Base-by-base conservation (phyloP, 441 rosid species). In the Euphorbia neoarborescens region DNA sequence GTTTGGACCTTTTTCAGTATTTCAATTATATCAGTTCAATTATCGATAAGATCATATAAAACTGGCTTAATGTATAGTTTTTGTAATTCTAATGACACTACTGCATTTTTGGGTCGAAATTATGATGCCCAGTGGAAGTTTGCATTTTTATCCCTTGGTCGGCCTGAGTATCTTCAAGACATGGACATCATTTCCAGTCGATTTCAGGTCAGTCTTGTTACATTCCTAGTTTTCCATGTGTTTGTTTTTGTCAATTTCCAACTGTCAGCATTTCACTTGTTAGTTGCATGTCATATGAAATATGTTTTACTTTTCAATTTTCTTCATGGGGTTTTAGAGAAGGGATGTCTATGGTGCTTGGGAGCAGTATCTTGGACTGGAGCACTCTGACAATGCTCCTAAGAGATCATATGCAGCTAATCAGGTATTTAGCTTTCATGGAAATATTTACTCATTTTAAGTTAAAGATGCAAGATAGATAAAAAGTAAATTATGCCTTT, bases 351-450 rank as follows among this genome's bases (percentile, higher is more conserved):
- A 94, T 73, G 97, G 99, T 70, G 91, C 96, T 40, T 92, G 96
- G 97, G 98, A 92, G 81, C 97, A 90, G 72, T 94, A 94, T 79
- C 97, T 94, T 62, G 98, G 99, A 63, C 76, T 94, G 82, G 99
- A 92, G 84, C 99, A 94, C 71, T 71, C 89, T 74, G 94, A 92
- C 76, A 91, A 84, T 84, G 81, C 89, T 76, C 97, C 97, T 20
- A 92, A 92, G 82, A 89, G 97, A 74, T 87, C 97, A 56, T 89
- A 87, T 80, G 79, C 88, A 2, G 94, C 85, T 66, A 90, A 90
- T 80, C 99, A 94, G 94, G 99, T 94, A 84, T 28, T 25, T 42
- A 38, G 2, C 44, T 56, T 51, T 57, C 14, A 14, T 37, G 44
- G 19, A 48, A 53, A 14, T 54, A 27, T 54, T 25, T 8, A 20